phyloP scores from a whole-genome alignment of 768 basidiomycete genomes.

The Kwoniella sp. region DNA sequence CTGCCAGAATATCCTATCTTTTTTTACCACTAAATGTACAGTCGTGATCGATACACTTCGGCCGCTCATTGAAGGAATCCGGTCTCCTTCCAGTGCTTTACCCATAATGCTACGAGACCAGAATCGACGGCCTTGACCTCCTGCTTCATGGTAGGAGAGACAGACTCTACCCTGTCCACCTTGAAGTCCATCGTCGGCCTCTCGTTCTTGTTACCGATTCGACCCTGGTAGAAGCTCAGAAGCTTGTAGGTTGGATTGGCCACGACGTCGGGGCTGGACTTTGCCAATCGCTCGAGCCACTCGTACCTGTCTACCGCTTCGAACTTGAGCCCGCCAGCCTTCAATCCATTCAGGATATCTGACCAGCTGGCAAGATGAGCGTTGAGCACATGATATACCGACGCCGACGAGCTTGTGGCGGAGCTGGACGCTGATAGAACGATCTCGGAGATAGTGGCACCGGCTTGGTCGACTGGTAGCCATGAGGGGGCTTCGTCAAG shows the following conservation, averaged over 20 bases:
- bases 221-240: slow-evolving; percentile 51
- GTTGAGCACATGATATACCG: slow-evolving; percentile 53
- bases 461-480: slow-evolving; percentile 59
- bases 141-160: slow-evolving; percentile 48
- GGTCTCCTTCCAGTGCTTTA: slow-evolving; percentile 52
- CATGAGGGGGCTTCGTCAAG: slow-evolving; percentile 54
- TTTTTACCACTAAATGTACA: too few relatives aligned
- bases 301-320: slow-evolving; percentile 49
- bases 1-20: too few relatives aligned
- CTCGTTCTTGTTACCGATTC: slow-evolving; percentile 45
- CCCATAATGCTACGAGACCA: slow-evolving; percentile 53
- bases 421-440: slow-evolving; percentile 28
- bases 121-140: slow-evolving; percentile 45
- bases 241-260: slow-evolving; percentile 55
- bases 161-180: slow-evolving; percentile 46
- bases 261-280: slow-evolving; percentile 50
- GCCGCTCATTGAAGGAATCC: slow-evolving; percentile 48
- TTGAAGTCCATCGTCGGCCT: slow-evolving; percentile 51
- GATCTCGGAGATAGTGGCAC: slow-evolving; percentile 55
- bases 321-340: slow-evolving; percentile 52
- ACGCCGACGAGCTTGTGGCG: slow-evolving; percentile 7
- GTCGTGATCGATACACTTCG: too few relatives aligned
- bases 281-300: slow-evolving; percentile 52
- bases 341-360: slow-evolving; percentile 52
- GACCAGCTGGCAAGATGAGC: slow-evolving; percentile 51